Evolutionary conservation across 2,329 filamentous ascomycete species (phyloP).

Genomic region (Tolypocladium paradoxum): DNA sequence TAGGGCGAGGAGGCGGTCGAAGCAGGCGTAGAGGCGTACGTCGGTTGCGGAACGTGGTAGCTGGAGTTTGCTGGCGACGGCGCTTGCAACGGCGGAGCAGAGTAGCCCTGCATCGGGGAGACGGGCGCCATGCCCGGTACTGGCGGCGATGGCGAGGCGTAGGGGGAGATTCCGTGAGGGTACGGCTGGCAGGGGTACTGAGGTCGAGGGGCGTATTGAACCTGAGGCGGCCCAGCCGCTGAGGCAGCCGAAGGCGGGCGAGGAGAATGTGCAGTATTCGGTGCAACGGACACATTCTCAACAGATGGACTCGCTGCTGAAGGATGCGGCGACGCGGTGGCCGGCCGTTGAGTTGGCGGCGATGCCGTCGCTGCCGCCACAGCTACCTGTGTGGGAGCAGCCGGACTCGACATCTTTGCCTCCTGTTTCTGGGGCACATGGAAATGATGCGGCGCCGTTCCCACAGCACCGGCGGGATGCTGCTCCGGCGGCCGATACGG

Average conservation of each 20-base stretch:
- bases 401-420: neutral
- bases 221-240: neutral
- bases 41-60: slow-evolving; percentile 3
- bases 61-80: neutral
- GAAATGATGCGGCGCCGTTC: slow-evolving; percentile 12
- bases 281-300: neutral
- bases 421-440: slow-evolving; percentile 3
- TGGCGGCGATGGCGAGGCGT: neutral
- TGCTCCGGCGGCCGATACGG: slow-evolving; percentile 15
- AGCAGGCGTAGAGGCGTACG: slow-evolving; percentile 4
- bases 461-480: neutral
- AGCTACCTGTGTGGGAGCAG: neutral
- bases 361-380: neutral
- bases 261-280: neutral
- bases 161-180: neutral
- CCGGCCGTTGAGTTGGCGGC: neutral
- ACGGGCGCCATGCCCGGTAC: neutral
- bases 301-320: neutral
- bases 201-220: neutral
- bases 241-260: neutral
- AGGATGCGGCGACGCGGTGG: neutral
- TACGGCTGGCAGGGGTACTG: neutral
- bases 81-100: neutral
- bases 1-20: neutral
- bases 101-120: neutral